phyloP scores from a whole-genome alignment of 2,329 filamentous ascomycete genomes.

The Fusarium nematophilum region DNA sequence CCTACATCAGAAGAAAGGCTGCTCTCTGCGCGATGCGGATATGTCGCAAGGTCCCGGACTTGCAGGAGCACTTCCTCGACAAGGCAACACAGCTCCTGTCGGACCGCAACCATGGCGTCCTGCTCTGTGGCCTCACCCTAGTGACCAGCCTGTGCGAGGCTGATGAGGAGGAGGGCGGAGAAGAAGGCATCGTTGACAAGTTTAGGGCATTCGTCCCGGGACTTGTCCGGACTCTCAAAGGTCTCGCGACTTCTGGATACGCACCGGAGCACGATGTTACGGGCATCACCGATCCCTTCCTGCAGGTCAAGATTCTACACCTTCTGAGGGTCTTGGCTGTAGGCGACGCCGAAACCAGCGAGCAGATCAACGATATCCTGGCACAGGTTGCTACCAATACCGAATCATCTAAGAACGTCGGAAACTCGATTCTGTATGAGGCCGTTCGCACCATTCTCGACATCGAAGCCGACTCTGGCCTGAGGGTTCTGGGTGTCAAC shows the following conservation, averaged over 20 bases:
- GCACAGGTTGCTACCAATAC: constrained; percentile 98
- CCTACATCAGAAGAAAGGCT: constrained; percentile 97
- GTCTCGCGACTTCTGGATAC: constrained; percentile 93
- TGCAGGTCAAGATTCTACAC: constrained; percentile 95
- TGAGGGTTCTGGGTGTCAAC: constrained; percentile 95
- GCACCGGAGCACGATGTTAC: constrained; percentile 98
- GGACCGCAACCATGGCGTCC: constrained; percentile 94
- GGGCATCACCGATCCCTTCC: constrained; percentile 95
- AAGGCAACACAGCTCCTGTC: constrained; percentile 89
- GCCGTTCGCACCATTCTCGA: constrained; percentile 96
- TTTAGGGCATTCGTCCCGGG: constrained; percentile 88
- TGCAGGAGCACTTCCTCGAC: constrained; percentile 97
- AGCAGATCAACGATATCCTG: constrained; percentile 98
- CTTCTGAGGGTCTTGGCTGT: constrained; percentile 87
- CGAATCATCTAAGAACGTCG: constrained; percentile 97
- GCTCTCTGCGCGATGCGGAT: constrained; percentile 99
- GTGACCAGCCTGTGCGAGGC: constrained; percentile 94
- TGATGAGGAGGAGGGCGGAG: constrained; percentile 91
- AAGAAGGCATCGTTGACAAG: constrained; percentile 88
- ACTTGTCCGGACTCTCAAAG: constrained; percentile 90
- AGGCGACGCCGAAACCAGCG: constrained; percentile 87
- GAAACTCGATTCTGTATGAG: constrained; percentile 98
- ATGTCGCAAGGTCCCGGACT: constrained; percentile 95
- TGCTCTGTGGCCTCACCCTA: constrained; percentile 91
- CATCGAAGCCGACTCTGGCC: constrained; percentile 95